phyloP scores from a whole-genome alignment of 352 stramenopile genomes.

The Phytopythium kandeliae region DNA sequence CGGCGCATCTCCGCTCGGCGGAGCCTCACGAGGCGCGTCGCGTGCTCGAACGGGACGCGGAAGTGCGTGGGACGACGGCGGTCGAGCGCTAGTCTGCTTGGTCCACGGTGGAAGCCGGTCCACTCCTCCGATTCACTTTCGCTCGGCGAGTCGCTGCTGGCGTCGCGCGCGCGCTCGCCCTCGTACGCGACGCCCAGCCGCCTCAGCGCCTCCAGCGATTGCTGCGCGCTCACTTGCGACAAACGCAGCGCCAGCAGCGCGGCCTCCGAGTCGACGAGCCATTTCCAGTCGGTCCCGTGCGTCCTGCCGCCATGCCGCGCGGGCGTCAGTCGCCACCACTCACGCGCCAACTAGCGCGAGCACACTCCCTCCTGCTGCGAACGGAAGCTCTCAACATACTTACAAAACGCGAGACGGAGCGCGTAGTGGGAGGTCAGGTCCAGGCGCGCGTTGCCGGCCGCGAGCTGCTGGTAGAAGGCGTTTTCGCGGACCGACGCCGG shows the following conservation, averaged over 20 bases:
- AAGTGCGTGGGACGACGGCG: constrained; percentile 13
- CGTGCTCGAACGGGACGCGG: constrained; percentile 47
- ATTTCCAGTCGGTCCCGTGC: constrained; percentile 24
- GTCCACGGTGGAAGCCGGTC: background rate
- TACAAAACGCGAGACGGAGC: constrained; percentile 47
- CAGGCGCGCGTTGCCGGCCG: constrained; percentile 9
- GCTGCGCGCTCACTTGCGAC: background rate
- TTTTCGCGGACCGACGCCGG: constrained; percentile 2
- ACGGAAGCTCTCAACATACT: constrained; percentile 16
- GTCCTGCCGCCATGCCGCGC: background rate
- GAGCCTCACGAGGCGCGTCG: constrained; percentile 24
- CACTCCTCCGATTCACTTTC: background rate
- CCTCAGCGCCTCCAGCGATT: constrained; percentile 10
- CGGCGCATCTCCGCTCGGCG: constrained; percentile 36
- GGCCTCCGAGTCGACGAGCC: constrained; percentile 48
- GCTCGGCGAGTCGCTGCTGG: constrained; percentile 1
- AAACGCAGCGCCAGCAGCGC: constrained; percentile 35
- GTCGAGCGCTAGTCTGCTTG: background rate
- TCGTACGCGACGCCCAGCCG: constrained; percentile 4
- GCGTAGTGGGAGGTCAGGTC: constrained; percentile 45
- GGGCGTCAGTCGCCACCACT: no score
- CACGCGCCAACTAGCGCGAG: no score
- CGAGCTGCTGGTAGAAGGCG: constrained; percentile 13
- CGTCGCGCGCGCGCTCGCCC: background rate
- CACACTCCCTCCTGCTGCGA: background rate